These are phyloP conservation scores for Petunia hybrid DNA, from an alignment of 305 asterid genomes.

Conservation along the genomic window DNA sequence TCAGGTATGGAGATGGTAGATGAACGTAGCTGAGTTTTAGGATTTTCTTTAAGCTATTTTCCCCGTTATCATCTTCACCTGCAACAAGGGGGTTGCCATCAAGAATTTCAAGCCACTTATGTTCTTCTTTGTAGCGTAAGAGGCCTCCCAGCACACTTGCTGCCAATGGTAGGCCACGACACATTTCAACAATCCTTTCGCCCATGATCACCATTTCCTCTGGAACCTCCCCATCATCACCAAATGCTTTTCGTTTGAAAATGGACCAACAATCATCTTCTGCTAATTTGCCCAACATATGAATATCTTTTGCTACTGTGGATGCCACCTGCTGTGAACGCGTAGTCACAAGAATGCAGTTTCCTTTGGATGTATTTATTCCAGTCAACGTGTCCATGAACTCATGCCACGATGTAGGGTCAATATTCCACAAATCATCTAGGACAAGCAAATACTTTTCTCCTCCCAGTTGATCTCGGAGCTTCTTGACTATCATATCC, in stretches of 20 bases:
- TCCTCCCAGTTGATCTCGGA: background rate
- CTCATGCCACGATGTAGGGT: background rate
- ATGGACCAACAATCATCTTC: background rate
- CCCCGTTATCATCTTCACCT: background rate
- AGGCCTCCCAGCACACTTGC: conserved; percentile 26
- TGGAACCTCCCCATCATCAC: background rate
- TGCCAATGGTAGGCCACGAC: conserved; percentile 30
- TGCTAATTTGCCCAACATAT: background rate
- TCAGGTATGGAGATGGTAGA: conserved; percentile 16
- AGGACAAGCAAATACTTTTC: background rate
- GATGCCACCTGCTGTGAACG: background rate
- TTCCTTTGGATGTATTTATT: background rate
- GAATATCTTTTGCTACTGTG: background rate
- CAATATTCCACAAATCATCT: background rate
- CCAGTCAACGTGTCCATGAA: background rate
- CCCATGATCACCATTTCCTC: background rate
- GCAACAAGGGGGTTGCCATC: background rate
- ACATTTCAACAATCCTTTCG: background rate
- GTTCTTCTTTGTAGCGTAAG: background rate
- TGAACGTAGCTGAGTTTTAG: conserved; percentile 24
- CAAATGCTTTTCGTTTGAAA: conserved; percentile 15
- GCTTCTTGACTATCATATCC: background rate
- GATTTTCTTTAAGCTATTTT: background rate
- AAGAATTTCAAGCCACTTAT: background rate
- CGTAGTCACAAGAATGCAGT: conserved; percentile 29